Base-by-base conservation (phyloP, 768 basidiomycete genomes). In the Lactarius sanguifluus region DNA sequence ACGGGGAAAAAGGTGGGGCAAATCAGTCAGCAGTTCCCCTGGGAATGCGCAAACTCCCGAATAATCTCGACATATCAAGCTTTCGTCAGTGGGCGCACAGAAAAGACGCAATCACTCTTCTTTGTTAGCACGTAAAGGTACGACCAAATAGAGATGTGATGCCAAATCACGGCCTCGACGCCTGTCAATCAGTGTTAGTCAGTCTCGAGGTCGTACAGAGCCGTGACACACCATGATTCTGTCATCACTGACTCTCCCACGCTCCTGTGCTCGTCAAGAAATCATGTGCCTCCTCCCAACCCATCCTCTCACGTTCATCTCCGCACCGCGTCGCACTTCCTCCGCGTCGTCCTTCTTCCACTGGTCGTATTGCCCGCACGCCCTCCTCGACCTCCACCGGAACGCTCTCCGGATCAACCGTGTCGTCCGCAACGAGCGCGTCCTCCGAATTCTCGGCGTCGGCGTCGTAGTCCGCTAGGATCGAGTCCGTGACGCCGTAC, bases 321-420 rank as follows among this genome's bases (percentile, higher is more conserved):
- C 72, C 68, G 77, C 76, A 0, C 92, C 94, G 57, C 84, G 77
- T 61, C 80, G 78, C 43, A 82, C 72, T 77, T 97, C 96, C 73
- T 89, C 91, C 34, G 75, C 79, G 73, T 95, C 86, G 5, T 96
- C 80, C 71, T 68, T 74, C 76, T 84, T 84, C 96, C 95, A 98
- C 66, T 89, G 86, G 32, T 77, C 75, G 73, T 94, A 92, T 57
- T 81, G 74, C 78, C 72, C 67, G 69, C 59, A 82, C 69, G 0
- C 78, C 84, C 58, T 75, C 76, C 69, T 75, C 74, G 18, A 86
- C 81, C 70, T 81, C 84, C 65, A 69, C 71, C 1, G 89, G 87
- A 6, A 81, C 75, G 30, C 75, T 77, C 28, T 86, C 84, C n/a
- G 75, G 66, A 23, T 69, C 70, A 23, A 50, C 47, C 9, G 70